A percentile compares a stretch with the other conserved stretches of the same genome.
phyloP scores from a whole-genome alignment of 768 basidiomycete species.

The Albatrellus ellisii region DNA sequence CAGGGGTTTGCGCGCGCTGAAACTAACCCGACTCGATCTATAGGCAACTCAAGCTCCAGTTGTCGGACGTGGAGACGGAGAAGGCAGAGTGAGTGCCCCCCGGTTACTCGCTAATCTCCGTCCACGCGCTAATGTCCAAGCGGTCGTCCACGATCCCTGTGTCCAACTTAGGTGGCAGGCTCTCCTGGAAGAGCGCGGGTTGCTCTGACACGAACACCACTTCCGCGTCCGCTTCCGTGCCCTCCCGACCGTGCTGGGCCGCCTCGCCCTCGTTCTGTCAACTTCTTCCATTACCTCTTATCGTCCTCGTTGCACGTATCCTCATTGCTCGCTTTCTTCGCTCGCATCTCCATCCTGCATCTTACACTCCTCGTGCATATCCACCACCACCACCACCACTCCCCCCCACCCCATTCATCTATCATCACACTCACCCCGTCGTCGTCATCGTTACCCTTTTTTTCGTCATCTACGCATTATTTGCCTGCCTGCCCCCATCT shows the following conservation, averaged over 20 bases:
- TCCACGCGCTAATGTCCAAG: too few relatives aligned
- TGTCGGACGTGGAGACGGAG: constrained; percentile 62
- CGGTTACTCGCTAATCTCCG: too few relatives aligned
- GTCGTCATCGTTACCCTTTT: constrained; percentile 6
- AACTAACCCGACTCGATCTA: constrained; percentile 4
- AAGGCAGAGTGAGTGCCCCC: constrained; percentile 62
- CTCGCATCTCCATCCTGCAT: too few relatives aligned
- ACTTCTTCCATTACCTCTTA: background rate
- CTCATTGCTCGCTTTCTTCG: background rate
- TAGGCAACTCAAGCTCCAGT: constrained; percentile 56
- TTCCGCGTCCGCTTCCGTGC: too few relatives aligned
- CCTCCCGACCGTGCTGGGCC: background rate
- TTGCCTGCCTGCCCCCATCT: too few relatives aligned
- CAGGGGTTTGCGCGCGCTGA: background rate
- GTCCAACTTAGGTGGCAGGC: constrained; percentile 45
- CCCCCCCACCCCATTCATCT: background rate
- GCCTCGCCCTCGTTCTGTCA: background rate
- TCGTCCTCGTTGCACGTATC: background rate
- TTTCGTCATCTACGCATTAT: too few relatives aligned
- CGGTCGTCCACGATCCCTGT: too few relatives aligned
- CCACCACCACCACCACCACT: background rate
- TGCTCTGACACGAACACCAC: constrained; percentile 26
- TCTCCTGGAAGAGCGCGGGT: constrained; percentile 37
- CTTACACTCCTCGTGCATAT: background rate
- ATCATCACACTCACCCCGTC: background rate